Evolutionary conservation across 441 rosid genomes (phyloP).

Genomic region (Mallotus japonicus): DNA sequence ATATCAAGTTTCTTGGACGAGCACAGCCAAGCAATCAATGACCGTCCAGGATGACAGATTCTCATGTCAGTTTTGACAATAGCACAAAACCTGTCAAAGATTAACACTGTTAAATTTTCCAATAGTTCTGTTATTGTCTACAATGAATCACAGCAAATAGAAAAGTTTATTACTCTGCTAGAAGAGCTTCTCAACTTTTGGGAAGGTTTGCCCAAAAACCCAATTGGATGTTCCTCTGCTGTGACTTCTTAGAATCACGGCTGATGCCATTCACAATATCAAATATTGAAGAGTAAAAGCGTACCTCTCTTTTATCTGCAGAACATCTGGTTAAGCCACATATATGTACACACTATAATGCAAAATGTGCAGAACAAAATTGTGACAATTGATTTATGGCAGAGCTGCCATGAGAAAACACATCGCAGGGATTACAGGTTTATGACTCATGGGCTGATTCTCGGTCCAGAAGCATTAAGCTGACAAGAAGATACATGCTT

Average conservation of each 20-base stretch:
- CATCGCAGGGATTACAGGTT: too few relatives aligned
- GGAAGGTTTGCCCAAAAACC: not conserved
- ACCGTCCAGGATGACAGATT: not conserved
- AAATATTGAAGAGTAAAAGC: not conserved
- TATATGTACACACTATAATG: not conserved
- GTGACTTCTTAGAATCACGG: not conserved
- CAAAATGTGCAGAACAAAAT: not conserved
- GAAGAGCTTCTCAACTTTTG: slow-evolving; percentile 3
- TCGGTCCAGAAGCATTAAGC: slow-evolving; percentile 2
- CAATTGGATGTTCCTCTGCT: not conserved
- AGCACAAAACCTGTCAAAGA: not conserved
- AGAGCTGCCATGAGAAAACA: not conserved
- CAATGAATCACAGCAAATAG: not conserved
- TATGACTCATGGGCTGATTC: not conserved
- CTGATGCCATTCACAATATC: not conserved
- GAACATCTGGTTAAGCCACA: not conserved
- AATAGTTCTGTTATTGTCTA: not conserved
- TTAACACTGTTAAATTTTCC: not conserved
- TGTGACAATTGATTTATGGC: not conserved
- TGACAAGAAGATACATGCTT: not conserved
- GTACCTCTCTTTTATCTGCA: slow-evolving; percentile 2
- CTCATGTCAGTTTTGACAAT: not conserved
- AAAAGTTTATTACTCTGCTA: not conserved
- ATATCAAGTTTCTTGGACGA: not conserved
- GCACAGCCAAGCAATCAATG: not conserved